Conservation (phyloP, 257 asterid genomes). For the Scutellaria minor region DNA sequence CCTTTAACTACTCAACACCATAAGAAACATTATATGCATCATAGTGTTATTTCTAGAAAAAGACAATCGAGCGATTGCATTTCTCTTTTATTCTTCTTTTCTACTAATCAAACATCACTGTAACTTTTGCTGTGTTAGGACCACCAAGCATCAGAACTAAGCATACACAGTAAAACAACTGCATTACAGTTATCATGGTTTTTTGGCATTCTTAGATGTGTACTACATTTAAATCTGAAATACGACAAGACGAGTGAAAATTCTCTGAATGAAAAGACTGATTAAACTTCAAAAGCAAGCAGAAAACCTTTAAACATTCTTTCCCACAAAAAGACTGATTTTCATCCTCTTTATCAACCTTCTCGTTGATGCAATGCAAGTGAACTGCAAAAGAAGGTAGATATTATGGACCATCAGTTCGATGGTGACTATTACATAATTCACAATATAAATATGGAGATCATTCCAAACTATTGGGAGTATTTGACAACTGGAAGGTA, state of each 20-base stretch:
- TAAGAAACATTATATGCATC: conserved; percentile 1
- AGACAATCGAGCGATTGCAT: neutral
- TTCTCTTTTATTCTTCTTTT: conserved; percentile 9
- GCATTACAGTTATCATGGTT: neutral
- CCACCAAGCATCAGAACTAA: conserved; percentile 9
- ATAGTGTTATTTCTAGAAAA: conserved; percentile 18
- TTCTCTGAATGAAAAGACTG: conserved; percentile 1
- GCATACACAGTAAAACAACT: neutral
- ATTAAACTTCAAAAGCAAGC: conserved; percentile 24
- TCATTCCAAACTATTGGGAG: neutral
- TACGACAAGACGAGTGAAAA: conserved; percentile 1
- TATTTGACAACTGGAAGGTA: conserved; percentile 28
- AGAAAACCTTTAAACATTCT: conserved; percentile 71
- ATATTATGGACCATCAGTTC: conserved; percentile 25
- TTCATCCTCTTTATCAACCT: conserved; percentile 47
- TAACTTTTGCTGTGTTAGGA: conserved; percentile 1
- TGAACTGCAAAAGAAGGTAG: conserved; percentile 66
- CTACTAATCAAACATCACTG: conserved; percentile 2
- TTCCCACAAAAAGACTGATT: conserved; percentile 70
- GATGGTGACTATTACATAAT: conserved; percentile 21
- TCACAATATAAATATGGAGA: conserved; percentile 13
- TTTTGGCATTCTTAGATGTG: neutral
- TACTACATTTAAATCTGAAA: conserved; percentile 10
- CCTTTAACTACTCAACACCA: neutral
- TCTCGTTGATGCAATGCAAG: conserved; percentile 52